Base-by-base conservation (phyloP, 2,329 filamentous ascomycete genomes). In the Aspergillus sp. region DNA sequence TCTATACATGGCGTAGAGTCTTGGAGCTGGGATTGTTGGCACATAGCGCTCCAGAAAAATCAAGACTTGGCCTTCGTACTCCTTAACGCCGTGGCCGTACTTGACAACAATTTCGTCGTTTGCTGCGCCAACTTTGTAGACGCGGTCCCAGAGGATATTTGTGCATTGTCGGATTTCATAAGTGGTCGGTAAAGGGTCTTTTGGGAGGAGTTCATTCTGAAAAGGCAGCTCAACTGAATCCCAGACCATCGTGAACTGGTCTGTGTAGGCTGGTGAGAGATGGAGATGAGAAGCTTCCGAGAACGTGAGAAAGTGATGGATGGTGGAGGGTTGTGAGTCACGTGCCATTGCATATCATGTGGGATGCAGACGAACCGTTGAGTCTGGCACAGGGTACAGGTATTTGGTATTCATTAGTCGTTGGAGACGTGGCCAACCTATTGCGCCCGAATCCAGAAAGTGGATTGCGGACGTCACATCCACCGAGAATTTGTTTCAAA, bases 1-100 rank as follows among this genome's bases (percentile, higher is more conserved):
- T 47, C 68, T 31, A 51, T 70, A 73, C 69, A 75, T 74, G 22
- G 69, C 68, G 60, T 73, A 73, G 28, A 75, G 65, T 63, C 71
- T 69, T 57, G 72, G 72, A 25, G 69, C 72, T 2, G 68, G 67
- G 56, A 73, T 54, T 55, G 63, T 53, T 31, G 71, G 69, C 51
- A 71, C 65, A 22, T 74, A 55, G 59, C 66, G 68, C 58, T 74
- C 70, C 38, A 74, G 69, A 28, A 69, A 63, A 7, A 63, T 6
- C n/a, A 63, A 31, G 11, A 58, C 61, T 49, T 63, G 31, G 54
- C 57, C 61, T 60, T 63, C 61, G 45, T 49, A 60, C 23, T 15
- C 41, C 1, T 61, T 46, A 17, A 63, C 45, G 46, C 45, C 13
- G 25, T 45, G 28, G 13, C 71, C 75, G 57, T 65, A 71, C 65